Evolutionary conservation across 177 flowering plant genomes (phyloP), one percentile per base, ranked within the genome.

Genomic region (Vitis hybrid): DNA sequence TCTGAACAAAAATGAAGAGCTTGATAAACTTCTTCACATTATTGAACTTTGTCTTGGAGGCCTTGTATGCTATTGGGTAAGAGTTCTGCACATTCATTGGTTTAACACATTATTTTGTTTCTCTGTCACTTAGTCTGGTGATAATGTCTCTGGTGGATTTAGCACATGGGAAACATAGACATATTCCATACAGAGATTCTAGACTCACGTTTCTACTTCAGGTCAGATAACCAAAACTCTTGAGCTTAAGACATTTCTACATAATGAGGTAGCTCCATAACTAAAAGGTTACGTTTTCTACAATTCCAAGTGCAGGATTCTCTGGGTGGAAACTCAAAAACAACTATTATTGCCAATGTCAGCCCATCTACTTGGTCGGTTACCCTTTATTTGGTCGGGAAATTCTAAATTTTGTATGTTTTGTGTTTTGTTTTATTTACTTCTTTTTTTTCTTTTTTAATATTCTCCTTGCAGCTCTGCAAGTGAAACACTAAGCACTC

Each of bases 131-230:
- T 70, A 94, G 98, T 67, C 71, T 89, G 77, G 98, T 94, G 63
- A 94, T 94, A 68, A 94, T 92, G 97, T 83, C 90, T 59, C 71
- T 94, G 77, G 96, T 91, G 75, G 94, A 89, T 76, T 76, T 88
- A 66, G 93, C 97, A n/a, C 93, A 94, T 51, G 98, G 98, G 70
- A 94, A 89, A 77, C 91, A 83, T 15, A 83, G 92, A 58, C 98
- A 94, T 75, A 84, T 92, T 70, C 97, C 98, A 1, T 94, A 94
- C 74, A 81, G 98, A 74, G 98, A 94, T 79, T 94, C 98, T 20
- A 88, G 97, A 79, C 90, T 92, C 58, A 92, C 98, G 14, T 94
- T 92, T 84, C 90, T 92, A 63, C 97, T 94, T 78, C 98, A 92
- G 93, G 98, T 92, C 45, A 54, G 66, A 39, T 20, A 63, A 16